Base-by-base conservation (phyloP, 2,329 filamentous ascomycete genomes). In the Didymella segeticola region DNA sequence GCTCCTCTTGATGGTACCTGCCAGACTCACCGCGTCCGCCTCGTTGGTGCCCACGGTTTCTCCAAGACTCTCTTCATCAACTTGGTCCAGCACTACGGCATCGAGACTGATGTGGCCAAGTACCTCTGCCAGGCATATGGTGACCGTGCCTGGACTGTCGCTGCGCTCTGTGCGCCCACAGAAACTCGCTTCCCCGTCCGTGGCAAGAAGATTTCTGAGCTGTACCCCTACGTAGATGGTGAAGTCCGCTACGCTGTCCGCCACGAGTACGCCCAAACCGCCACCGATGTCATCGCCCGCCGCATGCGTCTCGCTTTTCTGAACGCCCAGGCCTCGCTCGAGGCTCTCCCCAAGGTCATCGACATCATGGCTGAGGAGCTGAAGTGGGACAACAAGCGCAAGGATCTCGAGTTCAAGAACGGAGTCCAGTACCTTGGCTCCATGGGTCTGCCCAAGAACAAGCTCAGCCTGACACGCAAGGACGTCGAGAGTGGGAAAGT, bases 61-160 rank as follows among this genome's bases (percentile, higher is more conserved):
- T 92, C 88, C 75, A 92, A 92, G 77, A 91, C 92, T 1, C 86
- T 97, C 20, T 96, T 96, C 79, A 96, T 97, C 81, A 93, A 93
- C 75, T 80, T 97, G 29, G 95, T 96, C 70, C 92, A 97, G 75
- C 90, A 96, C 78, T 96, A 91, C 71, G 91, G 91, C 59, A 79
- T 97, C 51, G 93, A 96, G 76, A 96, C 91, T 15, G 91, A 96
- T 66, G 90, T 97, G 17, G 93, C 93, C 37, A 90, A 91, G 78
- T 92, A 97, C 76, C 82, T 97, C 27, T 89, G 89, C 12, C 85
- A 89, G 69, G 90, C 90, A 51, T 98, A 97, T 72, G 93, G 93
- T 62, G 93, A 97, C 76, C 86, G 93, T 53, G 91, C 93, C 17
- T 97, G 93, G 93, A 89, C 89, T 14, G 91, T 97, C 19, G 92